phyloP scores from a whole-genome alignment of 1,284 basidiomycete genomes.

The Tylopilus sp. region DNA sequence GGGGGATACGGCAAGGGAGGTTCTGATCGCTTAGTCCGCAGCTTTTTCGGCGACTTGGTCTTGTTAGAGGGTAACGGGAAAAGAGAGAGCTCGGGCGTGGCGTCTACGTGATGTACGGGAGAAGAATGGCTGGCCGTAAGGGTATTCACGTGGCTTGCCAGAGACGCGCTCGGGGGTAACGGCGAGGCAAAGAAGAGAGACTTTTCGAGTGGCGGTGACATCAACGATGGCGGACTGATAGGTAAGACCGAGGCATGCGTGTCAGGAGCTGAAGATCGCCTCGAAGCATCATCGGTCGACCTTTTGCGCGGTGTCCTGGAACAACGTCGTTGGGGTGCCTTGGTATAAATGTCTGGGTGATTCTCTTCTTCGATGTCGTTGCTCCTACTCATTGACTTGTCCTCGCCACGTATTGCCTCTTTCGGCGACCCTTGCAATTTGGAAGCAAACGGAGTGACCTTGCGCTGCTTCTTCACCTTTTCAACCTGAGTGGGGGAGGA shows the following conservation, averaged over 20 bases:
- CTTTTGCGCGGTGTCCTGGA: constrained; percentile 9
- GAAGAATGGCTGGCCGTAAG: not conserved
- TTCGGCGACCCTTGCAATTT: not conserved
- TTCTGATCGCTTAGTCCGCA: constrained; percentile 1
- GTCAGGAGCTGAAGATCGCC: constrained; percentile 17
- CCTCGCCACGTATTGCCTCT: not conserved
- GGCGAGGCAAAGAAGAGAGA: constrained; percentile 32
- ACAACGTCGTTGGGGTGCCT: constrained; percentile 14
- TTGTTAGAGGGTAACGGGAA: constrained; percentile 22
- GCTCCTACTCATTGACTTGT: not conserved
- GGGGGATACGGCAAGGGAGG: constrained; percentile 26
- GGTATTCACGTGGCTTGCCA: constrained; percentile 7
- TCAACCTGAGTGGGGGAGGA: not conserved
- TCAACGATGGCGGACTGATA: constrained; percentile 29
- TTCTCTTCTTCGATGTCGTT: not conserved
- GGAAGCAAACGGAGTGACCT: constrained; percentile 13
- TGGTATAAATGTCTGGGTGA: constrained; percentile 17
- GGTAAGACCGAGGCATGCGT: constrained; percentile 27
- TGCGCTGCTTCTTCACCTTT: not conserved
- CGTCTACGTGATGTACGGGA: not conserved
- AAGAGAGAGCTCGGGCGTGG: constrained; percentile 16
- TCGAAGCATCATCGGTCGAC: not conserved
- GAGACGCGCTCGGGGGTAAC: constrained; percentile 18
- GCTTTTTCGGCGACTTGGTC: constrained; percentile 3
- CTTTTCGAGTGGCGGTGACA: constrained; percentile 32